These are phyloP conservation scores for Suillus paluster DNA, from an alignment of 768 basidiomycete species.

Conservation along the genomic window DNA sequence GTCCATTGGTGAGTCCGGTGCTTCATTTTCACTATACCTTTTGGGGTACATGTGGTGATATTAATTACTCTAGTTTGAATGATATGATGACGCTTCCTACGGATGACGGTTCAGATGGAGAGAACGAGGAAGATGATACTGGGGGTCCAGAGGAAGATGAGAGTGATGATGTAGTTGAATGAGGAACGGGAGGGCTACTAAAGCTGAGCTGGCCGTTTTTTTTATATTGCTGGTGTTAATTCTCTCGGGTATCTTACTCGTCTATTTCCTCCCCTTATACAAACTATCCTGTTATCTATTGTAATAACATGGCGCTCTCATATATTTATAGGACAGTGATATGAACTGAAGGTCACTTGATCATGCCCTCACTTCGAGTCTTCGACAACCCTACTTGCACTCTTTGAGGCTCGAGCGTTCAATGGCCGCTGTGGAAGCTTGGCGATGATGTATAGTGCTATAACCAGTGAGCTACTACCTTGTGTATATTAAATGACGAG, in stretches of 20 bases:
- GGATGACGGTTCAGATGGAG: slow-evolving; percentile 30
- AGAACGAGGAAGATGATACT: background rate
- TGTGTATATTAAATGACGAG: too few relatives aligned
- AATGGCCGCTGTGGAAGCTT: too few relatives aligned
- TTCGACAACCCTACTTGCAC: too few relatives aligned
- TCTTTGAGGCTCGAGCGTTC: too few relatives aligned
- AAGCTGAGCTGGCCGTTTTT: background rate
- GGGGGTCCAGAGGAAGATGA: background rate
- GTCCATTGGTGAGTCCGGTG: slow-evolving; percentile 71
- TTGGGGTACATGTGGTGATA: background rate
- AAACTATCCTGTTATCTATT: background rate
- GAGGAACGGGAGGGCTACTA: background rate
- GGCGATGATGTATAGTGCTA: too few relatives aligned
- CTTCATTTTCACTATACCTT: background rate
- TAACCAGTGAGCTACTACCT: too few relatives aligned
- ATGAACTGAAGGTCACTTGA: too few relatives aligned
- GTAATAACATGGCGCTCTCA: too few relatives aligned
- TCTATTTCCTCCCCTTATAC: background rate
- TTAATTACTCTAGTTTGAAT: slow-evolving; percentile 55
- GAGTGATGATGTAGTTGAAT: background rate
- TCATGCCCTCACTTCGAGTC: too few relatives aligned
- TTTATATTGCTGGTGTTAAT: background rate
- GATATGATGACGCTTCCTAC: slow-evolving; percentile 67
- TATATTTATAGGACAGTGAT: too few relatives aligned
- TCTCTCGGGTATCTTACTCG: background rate